phyloP scores from a whole-genome alignment of 768 basidiomycete genomes.

The Mycena haematopus region DNA sequence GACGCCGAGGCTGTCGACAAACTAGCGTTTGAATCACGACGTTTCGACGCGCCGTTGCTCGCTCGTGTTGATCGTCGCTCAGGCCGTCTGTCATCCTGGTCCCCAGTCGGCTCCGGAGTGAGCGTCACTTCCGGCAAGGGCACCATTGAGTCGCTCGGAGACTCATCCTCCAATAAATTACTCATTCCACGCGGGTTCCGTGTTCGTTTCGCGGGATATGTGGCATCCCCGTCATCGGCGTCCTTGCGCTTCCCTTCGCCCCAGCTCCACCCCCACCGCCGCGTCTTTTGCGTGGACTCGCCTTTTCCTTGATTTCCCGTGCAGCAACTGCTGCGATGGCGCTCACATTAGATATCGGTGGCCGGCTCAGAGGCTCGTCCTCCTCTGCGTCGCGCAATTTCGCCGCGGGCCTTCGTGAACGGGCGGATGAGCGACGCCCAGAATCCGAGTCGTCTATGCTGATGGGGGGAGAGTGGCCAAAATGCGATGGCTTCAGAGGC shows the following conservation, averaged over 20 bases:
- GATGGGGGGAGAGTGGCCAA: slow-evolving; percentile 62
- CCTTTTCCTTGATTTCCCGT: slow-evolving; percentile 34
- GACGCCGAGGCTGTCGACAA: slow-evolving; percentile 47
- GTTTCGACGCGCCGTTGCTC: slow-evolving; percentile 41
- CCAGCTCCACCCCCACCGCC: slow-evolving; percentile 38
- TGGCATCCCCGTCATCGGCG: slow-evolving; percentile 64
- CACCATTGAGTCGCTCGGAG: slow-evolving; percentile 39
- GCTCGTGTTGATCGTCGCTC: slow-evolving; percentile 58
- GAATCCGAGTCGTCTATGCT: slow-evolving; percentile 47
- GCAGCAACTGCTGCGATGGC: slow-evolving; percentile 28
- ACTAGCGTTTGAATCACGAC: slow-evolving; percentile 60
- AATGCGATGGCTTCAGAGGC: slow-evolving; percentile 60
- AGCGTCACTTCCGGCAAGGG: slow-evolving; percentile 33
- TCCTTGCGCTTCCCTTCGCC: slow-evolving; percentile 64
- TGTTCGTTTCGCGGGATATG: slow-evolving; percentile 75
- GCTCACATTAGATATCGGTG: slow-evolving; percentile 26
- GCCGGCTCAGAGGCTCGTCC: slow-evolving; percentile 34
- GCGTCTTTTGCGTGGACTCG: slow-evolving; percentile 27
- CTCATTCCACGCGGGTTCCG: slow-evolving; percentile 55
- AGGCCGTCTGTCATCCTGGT: slow-evolving; percentile 41
- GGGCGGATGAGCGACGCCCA: slow-evolving; percentile 49
- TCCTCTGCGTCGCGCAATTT: slow-evolving; percentile 57
- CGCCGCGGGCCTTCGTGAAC: slow-evolving; percentile 52
- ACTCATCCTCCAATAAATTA: slow-evolving; percentile 48
- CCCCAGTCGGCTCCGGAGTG: slow-evolving; percentile 39